phyloP scores from a whole-genome alignment of 805 yeast genomes.

The Candida easanensis region DNA sequence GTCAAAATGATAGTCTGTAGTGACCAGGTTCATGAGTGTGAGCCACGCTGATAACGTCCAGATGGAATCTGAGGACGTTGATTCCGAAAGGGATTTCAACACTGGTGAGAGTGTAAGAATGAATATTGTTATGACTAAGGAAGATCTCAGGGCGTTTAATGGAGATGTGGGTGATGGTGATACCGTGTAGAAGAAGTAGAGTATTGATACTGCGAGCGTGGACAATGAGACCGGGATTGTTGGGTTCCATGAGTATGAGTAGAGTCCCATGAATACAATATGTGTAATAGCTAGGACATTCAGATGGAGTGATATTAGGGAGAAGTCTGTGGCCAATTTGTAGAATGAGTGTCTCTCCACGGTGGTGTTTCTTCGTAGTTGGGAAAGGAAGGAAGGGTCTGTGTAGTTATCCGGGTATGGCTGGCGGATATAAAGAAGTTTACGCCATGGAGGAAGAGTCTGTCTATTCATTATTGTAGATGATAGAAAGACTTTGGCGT shows the following conservation, averaged over 20 bases:
- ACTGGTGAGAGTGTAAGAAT: constrained; percentile 85
- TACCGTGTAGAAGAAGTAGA: constrained; percentile 9
- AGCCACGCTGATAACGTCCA: constrained; percentile 90
- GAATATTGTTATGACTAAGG: constrained; percentile 64
- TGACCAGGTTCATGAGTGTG: constrained; percentile 60
- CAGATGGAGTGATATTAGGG: constrained; percentile 63
- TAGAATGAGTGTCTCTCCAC: constrained; percentile 64
- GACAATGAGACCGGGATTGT: constrained; percentile 35
- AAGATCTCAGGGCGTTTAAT: constrained; percentile 51
- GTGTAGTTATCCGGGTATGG: constrained; percentile 92
- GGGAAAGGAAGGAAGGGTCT: constrained; percentile 76
- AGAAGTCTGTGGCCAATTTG: constrained; percentile 68
- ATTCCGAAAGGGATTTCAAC: constrained; percentile 78
- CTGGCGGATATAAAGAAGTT: constrained; percentile 80
- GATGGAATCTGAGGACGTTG: constrained; percentile 90
- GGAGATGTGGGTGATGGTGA: background rate
- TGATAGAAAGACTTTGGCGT: too few relatives aligned
- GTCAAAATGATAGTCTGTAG: constrained; percentile 65
- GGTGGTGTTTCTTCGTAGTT: constrained; percentile 71
- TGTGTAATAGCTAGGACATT: constrained; percentile 61
- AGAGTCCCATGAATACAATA: constrained; percentile 64
- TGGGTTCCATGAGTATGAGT: constrained; percentile 50
- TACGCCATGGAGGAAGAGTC: constrained; percentile 60
- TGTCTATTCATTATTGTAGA: background rate
- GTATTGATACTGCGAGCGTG: constrained; percentile 5